A percentile compares a stretch with the other conserved stretches of the same genome.
phyloP scores from a whole-genome alignment of 2,329 filamentous ascomycete genomes.

The Colletotrichum tofieldiae region DNA sequence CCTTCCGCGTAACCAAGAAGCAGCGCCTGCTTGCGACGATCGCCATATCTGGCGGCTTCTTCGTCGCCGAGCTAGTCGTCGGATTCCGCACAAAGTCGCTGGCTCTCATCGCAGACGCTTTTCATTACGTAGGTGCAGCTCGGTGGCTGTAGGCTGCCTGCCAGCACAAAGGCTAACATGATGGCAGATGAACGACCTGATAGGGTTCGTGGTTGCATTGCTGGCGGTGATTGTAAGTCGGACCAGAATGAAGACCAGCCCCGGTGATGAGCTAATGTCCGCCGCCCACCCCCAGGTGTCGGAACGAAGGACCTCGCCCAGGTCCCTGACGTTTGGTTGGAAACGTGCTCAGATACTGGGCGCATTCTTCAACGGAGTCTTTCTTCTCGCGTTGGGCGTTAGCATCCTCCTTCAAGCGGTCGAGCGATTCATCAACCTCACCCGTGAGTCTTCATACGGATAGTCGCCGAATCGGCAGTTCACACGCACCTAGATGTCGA shows the following conservation, averaged over 20 bases:
- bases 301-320: constrained; percentile 69
- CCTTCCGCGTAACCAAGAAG: constrained; percentile 54
- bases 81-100: constrained; percentile 81
- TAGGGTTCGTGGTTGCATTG: constrained; percentile 78
- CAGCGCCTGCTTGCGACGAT: constrained; percentile 65
- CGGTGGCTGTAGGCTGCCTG: background rate
- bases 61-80: constrained; percentile 70
- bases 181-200: constrained; percentile 76
- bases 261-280: background rate
- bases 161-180: background rate
- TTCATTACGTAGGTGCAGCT: constrained; percentile 74
- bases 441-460: constrained; percentile 58
- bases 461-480: background rate
- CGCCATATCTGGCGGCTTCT: constrained; percentile 65
- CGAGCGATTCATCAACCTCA: constrained; percentile 75
- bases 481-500: constrained; percentile 66
- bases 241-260: background rate
- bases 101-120: constrained; percentile 82
- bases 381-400: constrained; percentile 79
- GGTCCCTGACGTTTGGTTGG: constrained; percentile 81
- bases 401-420: constrained; percentile 83
- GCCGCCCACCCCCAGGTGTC: constrained; percentile 65
- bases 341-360: constrained; percentile 81
- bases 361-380: constrained; percentile 86
- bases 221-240: constrained; percentile 72